phyloP scores from a whole-genome alignment of 768 basidiomycete species.

The Neoboletus brunneissimus region DNA sequence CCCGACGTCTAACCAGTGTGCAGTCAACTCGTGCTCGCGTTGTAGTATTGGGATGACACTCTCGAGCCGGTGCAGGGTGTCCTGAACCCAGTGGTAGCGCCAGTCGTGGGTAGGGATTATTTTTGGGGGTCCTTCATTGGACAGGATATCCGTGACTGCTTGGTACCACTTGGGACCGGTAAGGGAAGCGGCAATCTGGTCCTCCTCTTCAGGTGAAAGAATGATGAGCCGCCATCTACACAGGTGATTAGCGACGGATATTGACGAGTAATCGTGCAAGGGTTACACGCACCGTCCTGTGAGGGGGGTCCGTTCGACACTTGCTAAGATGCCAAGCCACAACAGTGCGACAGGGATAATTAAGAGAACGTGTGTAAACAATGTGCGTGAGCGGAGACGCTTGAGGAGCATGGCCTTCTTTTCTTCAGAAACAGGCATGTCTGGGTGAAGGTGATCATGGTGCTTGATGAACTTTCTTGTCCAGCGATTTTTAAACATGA shows the following conservation, averaged over 20 bases:
- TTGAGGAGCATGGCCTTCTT: constrained; percentile 47
- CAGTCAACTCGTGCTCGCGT: constrained; percentile 51
- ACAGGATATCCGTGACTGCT: constrained; percentile 76
- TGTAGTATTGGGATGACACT: constrained; percentile 65
- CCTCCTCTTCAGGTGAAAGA: constrained; percentile 90
- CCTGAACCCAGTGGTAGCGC: constrained; percentile 85
- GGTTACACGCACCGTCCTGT: constrained; percentile 70
- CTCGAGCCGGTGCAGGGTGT: constrained; percentile 78
- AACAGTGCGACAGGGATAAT: constrained; percentile 61
- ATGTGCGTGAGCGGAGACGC: constrained; percentile 47
- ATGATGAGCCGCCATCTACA: constrained; percentile 82
- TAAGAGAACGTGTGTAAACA: constrained; percentile 52
- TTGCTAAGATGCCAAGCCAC: constrained; percentile 67
- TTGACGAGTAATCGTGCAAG: neutral
- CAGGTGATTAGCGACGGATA: constrained; percentile 2
- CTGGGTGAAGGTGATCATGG: constrained; percentile 34
- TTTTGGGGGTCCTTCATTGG: constrained; percentile 55
- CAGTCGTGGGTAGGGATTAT: constrained; percentile 79
- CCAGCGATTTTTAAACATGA: constrained; percentile 57
- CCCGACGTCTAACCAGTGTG: constrained; percentile 54
- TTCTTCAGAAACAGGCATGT: constrained; percentile 50
- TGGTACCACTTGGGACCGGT: constrained; percentile 84
- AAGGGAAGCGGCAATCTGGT: constrained; percentile 79
- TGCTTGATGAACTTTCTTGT: constrained; percentile 51
- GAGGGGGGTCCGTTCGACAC: constrained; percentile 73